Evolutionary conservation across 2,329 filamentous ascomycete species (phyloP), one percentile per base, ranked within the genome.

Genomic region (Aureobasidium sp.): DNA sequence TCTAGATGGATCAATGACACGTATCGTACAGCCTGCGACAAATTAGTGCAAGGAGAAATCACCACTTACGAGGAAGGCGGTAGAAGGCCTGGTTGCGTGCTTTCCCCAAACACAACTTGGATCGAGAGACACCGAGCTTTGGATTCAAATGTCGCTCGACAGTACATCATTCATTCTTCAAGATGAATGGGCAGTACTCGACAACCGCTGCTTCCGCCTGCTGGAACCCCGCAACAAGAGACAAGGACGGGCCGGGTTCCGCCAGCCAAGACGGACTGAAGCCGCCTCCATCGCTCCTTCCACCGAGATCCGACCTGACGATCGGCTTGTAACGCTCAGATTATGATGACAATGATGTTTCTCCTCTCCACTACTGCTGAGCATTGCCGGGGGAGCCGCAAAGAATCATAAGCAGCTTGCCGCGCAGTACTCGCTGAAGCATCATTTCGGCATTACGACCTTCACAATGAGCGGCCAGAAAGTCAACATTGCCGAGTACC

Each of bases 401-500:
- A 19, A 8, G 9, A 17, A 15, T 21, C 15, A 54, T 43, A 54
- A 55, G 53, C 29, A 35, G 10, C 53, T 21, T 2, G 10, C 6
- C 7, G 2, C 25, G 27, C 40, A 7, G 8, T 15, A 2, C 2
- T 3, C 17, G 19, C 0, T 31, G 10, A 10, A 1, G 1, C n/a
- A 3, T 29, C 40, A 29, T 6, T 5, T 19, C 27, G 2, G 9
- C 37, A 35, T 25, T 8, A 15, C 11, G 0, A 46, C 17, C 19
- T 25, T 10, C 23, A 42, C n/a, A 7, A 59, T 58, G 55, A 49
- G 19, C 23, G 19, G 21, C 40, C 33, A 25, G 10, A 59, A 49
- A 27, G 45, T 53, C 47, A 60, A 47, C 21, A 27, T 60, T 29
- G 49, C 60, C 45, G 65, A 71, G 4, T 75, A 75, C 54, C 66